Percentiles rank a stretch among this genome's conserved stretches.
Evolutionary conservation across 1,284 basidiomycete genomes (phyloP).

Genomic region (Lignosus rhinocerotis): DNA sequence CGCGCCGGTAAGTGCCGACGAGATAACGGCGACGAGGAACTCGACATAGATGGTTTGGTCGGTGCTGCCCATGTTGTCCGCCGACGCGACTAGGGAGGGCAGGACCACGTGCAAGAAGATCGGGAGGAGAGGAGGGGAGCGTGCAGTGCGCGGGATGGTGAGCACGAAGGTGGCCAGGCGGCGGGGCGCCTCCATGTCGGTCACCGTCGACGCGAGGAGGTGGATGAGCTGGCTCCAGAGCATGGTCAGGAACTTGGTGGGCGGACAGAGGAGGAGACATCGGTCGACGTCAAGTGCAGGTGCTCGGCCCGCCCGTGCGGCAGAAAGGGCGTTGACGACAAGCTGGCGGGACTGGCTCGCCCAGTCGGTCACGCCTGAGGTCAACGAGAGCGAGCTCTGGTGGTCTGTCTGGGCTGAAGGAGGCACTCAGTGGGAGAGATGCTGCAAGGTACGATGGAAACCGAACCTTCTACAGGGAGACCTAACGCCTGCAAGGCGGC

Average conservation of each 20-base stretch:
- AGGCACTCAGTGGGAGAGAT: not conserved
- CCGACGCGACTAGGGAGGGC: conserved; percentile 54
- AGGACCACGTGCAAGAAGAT: conserved; percentile 67
- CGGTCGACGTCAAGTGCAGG: conserved; percentile 63
- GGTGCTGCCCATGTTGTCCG: conserved; percentile 44
- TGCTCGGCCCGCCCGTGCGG: conserved; percentile 58
- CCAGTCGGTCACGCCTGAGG: conserved; percentile 29
- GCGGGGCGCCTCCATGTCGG: conserved; percentile 53
- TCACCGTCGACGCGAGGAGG: conserved; percentile 10
- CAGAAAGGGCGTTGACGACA: conserved; percentile 53
- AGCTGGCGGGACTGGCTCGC: conserved; percentile 49
- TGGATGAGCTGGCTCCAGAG: conserved; percentile 33
- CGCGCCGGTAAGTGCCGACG: conserved; percentile 62
- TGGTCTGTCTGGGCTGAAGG: not conserved
- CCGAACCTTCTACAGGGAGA: conserved; percentile 40
- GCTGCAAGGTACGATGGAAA: not conserved
- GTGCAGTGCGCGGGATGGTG: conserved; percentile 50
- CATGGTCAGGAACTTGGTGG: conserved; percentile 58
- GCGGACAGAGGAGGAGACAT: conserved; percentile 55
- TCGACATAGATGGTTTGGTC: conserved; percentile 61
- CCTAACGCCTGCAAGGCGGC: conserved; percentile 46
- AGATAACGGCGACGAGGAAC: conserved; percentile 59
- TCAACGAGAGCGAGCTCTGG: conserved; percentile 14
- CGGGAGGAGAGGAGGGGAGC: conserved; percentile 64
- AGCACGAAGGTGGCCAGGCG: conserved; percentile 67